These are phyloP conservation scores for Oryza coarctata DNA, from an alignment of 176 grass and related monocot genomes.

Conservation along the genomic window DNA sequence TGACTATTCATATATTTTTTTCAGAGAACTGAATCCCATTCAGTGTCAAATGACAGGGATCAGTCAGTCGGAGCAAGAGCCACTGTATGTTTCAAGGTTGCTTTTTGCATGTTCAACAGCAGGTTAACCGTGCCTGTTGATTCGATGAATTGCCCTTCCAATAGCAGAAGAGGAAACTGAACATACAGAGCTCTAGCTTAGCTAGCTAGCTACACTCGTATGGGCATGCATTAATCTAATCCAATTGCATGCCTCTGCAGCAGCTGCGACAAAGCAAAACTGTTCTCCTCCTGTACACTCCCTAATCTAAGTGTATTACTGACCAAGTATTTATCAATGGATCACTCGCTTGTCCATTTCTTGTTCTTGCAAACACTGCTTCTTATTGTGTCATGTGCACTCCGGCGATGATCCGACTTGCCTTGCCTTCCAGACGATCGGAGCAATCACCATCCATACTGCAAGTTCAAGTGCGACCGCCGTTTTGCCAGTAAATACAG, in stretches of 20 bases:
- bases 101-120: neutral
- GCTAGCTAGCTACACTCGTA: neutral
- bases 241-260: neutral
- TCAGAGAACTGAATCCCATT: neutral
- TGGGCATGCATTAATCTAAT: neutral
- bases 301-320: neutral
- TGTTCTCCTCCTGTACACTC: neutral
- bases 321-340: neutral
- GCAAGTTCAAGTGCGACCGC: slow-evolving; percentile 26
- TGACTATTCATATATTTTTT: neutral
- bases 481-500: neutral
- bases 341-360: neutral
- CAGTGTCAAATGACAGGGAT: neutral
- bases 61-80: neutral
- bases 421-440: slow-evolving; percentile 16
- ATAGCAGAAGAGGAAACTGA: neutral
- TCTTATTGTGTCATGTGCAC: slow-evolving; percentile 1
- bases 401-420: slow-evolving; percentile 10
- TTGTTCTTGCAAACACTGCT: neutral
- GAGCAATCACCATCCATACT: slow-evolving; percentile 36
- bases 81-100: neutral
- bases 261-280: neutral
- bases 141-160: neutral
- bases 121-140: neutral
- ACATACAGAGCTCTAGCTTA: neutral